These are phyloP conservation scores for Ganoderma leucocontextum DNA, from an alignment of 1,284 basidiomycete species.

Conservation along the genomic window DNA sequence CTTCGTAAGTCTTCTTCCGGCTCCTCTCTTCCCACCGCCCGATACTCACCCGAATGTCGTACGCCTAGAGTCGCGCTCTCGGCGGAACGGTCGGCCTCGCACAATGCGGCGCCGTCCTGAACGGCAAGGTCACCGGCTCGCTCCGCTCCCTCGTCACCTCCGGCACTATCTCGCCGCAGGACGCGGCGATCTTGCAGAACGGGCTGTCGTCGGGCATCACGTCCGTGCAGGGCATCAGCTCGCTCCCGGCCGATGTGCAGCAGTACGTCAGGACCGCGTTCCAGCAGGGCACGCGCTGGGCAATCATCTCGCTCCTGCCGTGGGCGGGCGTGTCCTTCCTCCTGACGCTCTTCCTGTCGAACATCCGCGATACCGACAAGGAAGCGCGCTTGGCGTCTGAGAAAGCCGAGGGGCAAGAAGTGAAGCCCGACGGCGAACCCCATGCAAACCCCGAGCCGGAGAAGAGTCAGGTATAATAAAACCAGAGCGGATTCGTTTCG, in stretches of 20 bases:
- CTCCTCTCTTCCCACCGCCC: not conserved
- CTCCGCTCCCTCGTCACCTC: constrained; percentile 41
- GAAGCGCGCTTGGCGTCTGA: constrained; percentile 18
- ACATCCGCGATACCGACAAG: constrained; percentile 43
- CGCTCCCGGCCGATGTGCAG: constrained; percentile 47
- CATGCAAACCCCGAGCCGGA: not conserved
- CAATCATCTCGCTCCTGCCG: constrained; percentile 56
- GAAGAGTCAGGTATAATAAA: not conserved
- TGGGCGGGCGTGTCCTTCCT: constrained; percentile 52
- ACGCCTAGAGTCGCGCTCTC: constrained; percentile 51
- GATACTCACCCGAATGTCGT: not conserved
- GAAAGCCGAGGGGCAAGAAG: not conserved
- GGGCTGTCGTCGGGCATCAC: constrained; percentile 35
- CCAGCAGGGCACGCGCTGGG: constrained; percentile 50
- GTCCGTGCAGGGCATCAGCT: constrained; percentile 46
- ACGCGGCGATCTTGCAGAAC: constrained; percentile 38
- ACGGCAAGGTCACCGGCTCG: constrained; percentile 49
- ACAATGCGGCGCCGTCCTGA: constrained; percentile 57
- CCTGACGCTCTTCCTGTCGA: constrained; percentile 48
- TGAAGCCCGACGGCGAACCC: not conserved
- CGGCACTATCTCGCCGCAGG: constrained; percentile 41
- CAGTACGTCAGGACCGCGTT: constrained; percentile 50
- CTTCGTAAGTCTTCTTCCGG: constrained; percentile 47
- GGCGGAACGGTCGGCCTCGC: constrained; percentile 62
- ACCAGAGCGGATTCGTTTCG: not conserved